Base-by-base conservation (phyloP, 768 basidiomycete species). In the Podaxis mareebaensis region DNA sequence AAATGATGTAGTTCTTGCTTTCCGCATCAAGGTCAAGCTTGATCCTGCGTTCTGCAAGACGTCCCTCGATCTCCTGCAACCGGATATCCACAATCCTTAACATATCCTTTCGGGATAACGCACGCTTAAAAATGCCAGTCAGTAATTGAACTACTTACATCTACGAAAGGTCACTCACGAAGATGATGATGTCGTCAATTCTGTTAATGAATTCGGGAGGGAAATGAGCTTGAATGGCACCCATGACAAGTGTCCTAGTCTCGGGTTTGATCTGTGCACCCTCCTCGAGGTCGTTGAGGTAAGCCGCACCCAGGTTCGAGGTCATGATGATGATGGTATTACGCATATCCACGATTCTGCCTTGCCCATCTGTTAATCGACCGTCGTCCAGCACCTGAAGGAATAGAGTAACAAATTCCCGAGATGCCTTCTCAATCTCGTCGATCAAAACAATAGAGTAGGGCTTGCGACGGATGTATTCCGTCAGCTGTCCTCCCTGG, bases 301-400 rank as follows among this genome's bases (percentile, higher is more conserved):
- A 91, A 22, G 81, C 79, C 4, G 92, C 90, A 49, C 93, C 95
- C 20, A 96, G 82, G 72, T 98, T 98, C 54, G 92, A 94, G 3
- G 95, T 96, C 87, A 96, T 91, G 75, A 95, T 91, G 73, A 96
- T 93, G 71, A 96, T 92, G 0, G 93, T 93, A 72, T 95, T 96
- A 63, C 88, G 82, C 82, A 94, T 95, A 75, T 93, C 90, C 20
- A 93, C 86, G 46, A 93, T 80, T 65, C 91, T 87, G n/a, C 95
- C 95, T 75, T 96, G 94, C 6, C 94, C 91, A 68, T 96, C 95
- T 22, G 95, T 96, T 66, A 96, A 80, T 49, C 92, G 87, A 10
- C 95, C 95, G 66, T 96, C 95, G 67, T 97, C 95, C 51, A 97
- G 84, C 28, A 96, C 92, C 74, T 96, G 94, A 20, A 84, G 67